Percentiles rank a stretch among this genome's conserved stretches.
Evolutionary conservation across 257 asterid species (phyloP).

Genomic region (Solanum paucissectum): DNA sequence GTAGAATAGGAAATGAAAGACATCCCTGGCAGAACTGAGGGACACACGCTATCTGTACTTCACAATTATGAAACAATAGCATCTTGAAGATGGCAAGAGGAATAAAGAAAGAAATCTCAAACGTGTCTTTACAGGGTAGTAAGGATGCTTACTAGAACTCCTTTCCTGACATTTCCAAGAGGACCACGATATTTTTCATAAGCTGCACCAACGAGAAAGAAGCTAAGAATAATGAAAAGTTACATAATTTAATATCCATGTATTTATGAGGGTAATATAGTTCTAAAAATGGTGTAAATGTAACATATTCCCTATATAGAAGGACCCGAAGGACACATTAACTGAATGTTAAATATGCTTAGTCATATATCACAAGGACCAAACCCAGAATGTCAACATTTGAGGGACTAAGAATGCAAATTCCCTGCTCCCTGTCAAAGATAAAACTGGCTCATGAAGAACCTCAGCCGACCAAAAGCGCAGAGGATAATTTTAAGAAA

Average conservation of each 20-base stretch:
- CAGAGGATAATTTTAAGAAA: not conserved
- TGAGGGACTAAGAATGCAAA: not conserved
- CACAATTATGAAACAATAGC: not conserved
- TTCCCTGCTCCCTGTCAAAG: not conserved
- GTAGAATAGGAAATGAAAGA: not conserved
- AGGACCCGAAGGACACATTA: not conserved
- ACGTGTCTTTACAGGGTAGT: not conserved
- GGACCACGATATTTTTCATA: constrained; percentile 92
- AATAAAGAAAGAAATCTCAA: not conserved
- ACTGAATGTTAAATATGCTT: not conserved
- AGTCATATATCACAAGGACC: not conserved
- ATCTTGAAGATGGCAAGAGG: not conserved
- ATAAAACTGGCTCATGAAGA: not conserved
- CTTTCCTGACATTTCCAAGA: constrained; percentile 97
- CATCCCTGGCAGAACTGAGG: not conserved
- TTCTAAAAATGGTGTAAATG: not conserved
- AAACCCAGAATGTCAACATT: not conserved
- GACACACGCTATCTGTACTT: not conserved
- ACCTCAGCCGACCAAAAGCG: not conserved
- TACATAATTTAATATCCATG: not conserved
- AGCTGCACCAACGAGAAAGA: constrained; percentile 27
- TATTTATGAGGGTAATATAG: not conserved
- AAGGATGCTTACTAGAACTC: constrained; percentile 60
- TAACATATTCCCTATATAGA: not conserved
- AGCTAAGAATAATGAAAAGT: not conserved